Base-by-base conservation (phyloP, 106 monocot genomes). In the Phalaenopsis aphrodite region DNA sequence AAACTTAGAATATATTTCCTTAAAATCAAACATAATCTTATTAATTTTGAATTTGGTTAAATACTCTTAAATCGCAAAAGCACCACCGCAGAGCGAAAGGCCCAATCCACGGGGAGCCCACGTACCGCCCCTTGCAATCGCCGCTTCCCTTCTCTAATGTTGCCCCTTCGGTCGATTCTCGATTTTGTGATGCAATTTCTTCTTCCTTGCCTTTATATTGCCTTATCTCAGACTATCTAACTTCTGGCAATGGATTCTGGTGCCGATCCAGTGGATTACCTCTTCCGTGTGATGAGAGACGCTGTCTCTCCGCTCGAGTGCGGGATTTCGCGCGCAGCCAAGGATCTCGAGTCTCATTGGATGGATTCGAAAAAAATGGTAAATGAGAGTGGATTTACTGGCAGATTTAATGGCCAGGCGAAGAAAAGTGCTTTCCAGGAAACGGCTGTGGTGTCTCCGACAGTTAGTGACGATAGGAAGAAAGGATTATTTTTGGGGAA, bases 281-380 rank as follows among this genome's bases (percentile, higher is more conserved):
- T 90, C 83, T 49, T 90, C 77, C 83, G 81, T 6, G 58, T 87
- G 1, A 64, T 85, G 21, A 78, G 68, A 36, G 83, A 78, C 41
- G 88, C 69, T 14, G 65, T 88, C 55, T 79, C 82, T 15, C 88
- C 88, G 18, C 76, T 87, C 64, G 87, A 87, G 69, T 85, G 72
- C 24, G 81, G 85, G 3, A 12, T 87, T 85, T 16, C 65, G 8
- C 85, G 85, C 41, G 81, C 79, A 55, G 76, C 81, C 61, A 76
- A 67, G 49, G 87, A 83, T 81, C 79, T 90, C n/a, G 81, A 90
- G 72, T 83, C 83, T 56, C 81, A 84, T 41, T 86, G 81, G 83
- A n/a, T 17, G 76, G 74, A 56, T 43, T 73, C 80, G 68, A 78
- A 42, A 18, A 39, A 16, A 24, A 55, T 23, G 5, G 66, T 16